Evolutionary conservation across 2,329 filamentous ascomycete species (phyloP).

Genomic region (Calonectria pteridis): DNA sequence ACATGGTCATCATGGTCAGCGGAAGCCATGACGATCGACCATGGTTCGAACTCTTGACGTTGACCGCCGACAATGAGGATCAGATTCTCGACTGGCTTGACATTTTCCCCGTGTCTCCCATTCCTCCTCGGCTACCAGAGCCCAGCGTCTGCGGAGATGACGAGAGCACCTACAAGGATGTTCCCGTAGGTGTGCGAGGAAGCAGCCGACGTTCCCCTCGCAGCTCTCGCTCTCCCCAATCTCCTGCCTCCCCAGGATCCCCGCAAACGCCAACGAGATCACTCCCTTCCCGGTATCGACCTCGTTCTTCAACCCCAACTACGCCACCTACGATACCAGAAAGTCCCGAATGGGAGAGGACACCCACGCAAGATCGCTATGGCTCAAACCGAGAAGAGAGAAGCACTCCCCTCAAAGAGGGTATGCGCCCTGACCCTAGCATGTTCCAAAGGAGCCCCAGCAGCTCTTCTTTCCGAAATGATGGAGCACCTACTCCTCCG

Average conservation of each 20-base stretch:
- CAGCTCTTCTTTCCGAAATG: conserved; percentile 59
- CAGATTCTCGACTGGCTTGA: conserved; percentile 88
- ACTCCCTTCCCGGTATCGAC: conserved; percentile 43
- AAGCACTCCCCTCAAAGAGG: conserved; percentile 51
- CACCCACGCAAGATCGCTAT: conserved; percentile 52
- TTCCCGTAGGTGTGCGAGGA: conserved; percentile 49
- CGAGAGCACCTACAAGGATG: conserved; percentile 41
- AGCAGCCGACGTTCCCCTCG: conserved; percentile 41
- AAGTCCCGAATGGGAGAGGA: conserved; percentile 46
- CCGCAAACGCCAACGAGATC: conserved; percentile 49
- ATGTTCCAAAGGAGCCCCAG: conserved; percentile 49
- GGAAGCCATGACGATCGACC: conserved; percentile 73
- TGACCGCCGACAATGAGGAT: conserved; percentile 81
- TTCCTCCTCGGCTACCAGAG: conserved; percentile 59
- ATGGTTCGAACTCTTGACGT: conserved; percentile 88
- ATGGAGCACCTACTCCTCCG: conserved; percentile 68
- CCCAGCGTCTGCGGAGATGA: conserved; percentile 49
- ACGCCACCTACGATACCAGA: conserved; percentile 44
- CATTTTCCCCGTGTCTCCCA: conserved; percentile 72
- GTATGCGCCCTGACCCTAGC: conserved; percentile 53
- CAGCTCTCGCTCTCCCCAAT: conserved; percentile 31
- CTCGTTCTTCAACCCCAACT: conserved; percentile 37
- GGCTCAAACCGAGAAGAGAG: conserved; percentile 40
- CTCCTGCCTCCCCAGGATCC: conserved; percentile 36
- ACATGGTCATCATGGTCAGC: conserved; percentile 89